Evolutionary conservation across 164 flowering plant species (phyloP), one percentile per base, ranked within the genome.

Genomic region (Macadamia tetraphylla): DNA sequence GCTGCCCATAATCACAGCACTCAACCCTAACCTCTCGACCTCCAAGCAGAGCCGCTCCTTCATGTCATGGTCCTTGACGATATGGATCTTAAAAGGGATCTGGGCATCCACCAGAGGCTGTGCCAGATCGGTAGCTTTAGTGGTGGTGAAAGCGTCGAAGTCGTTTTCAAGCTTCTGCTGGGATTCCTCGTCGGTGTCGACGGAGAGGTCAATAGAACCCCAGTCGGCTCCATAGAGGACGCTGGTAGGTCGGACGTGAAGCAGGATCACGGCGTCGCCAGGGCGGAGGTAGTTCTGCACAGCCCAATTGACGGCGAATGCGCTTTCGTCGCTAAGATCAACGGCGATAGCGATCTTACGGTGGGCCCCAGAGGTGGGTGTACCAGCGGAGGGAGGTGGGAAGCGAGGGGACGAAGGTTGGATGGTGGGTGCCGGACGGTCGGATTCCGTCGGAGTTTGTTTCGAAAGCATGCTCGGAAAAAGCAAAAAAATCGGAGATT

Each of bases 51-150:
- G 81, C 79, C 94, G 69, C 82, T 89, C 92, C 84, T 81, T 89
- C 94, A 89, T 84, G 66, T 89, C 92, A 49, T 87, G 94, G 70
- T 89, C 94, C 81, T 85, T 87, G 46, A 89, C 94, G n/a, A 89
- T 86, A 68, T 87, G 94, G 14, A 89, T 81, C 81, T 87, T 89
- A 60, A 81, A 87, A 49, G 90, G 94, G 13, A 86, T 76, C 55
- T 77, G 77, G 13, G 88, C 88, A 31, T 81, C 88, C 14, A 75
- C 82, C 6, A 87, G 71, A 9, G 94, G 94, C 79, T 74, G 73
- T 9, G 94, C 84, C 17, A 89, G 66, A 67, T 84, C 90, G 57
- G 78, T 75, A 9, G 86, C 78, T 73, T 89, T 89, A 29, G 87
- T 66, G 13, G 71, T 63, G 5, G 89, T 88, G 66, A 88, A 78